Evolutionary conservation across 768 basidiomycete genomes (phyloP), one percentile per base, ranked within the genome.

Genomic region (Termitomyces sp.): DNA sequence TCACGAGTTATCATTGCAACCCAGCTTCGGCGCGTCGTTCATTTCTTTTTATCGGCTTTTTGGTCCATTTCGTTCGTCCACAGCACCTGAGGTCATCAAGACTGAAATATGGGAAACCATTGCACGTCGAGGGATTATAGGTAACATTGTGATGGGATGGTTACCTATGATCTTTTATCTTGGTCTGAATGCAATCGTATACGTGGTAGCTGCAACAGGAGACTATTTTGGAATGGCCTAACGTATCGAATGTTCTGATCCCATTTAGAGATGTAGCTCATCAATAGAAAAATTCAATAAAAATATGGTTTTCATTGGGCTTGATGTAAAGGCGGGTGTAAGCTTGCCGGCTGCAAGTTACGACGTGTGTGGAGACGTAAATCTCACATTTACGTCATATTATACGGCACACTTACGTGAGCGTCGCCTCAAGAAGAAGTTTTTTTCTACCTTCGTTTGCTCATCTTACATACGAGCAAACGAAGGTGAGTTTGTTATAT

Each of bases 51-150:
- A 85, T 63, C 79, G 85, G 27, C 73, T 86, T 9, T 65, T 78
- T 41, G 83, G 83, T 0, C 85, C 84, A 0, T 85, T 73, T 69
- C 70, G 67, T 36, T 78, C 78, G 9, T 36, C 66, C 2, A 57
- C 47, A 15, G 82, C 81, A 11, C 73, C 78, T 2, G 58, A 69
- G 8, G 74, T 82, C 27, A 75, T 82, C 58, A 77, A 76, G 65
- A 81, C 78, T 2, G 85, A 86, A 67, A 68, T 86, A 7, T 85
- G 81, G 81, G 84, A 86, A 27, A 84, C 83, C 2, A 80, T 86
- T 54, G 75, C 72, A 3, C 75, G 85, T 0, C 69, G 85, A 53
- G 84, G 84, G 1, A 22, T 83, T 13, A 57, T 81, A 6, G 83
- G 84, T 3, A 86, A 86, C 62, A 48, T 84, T 3, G 61, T 79